Base-by-base conservation (phyloP, 2,329 filamentous ascomycete species). In the Pseudonectria foliicola region DNA sequence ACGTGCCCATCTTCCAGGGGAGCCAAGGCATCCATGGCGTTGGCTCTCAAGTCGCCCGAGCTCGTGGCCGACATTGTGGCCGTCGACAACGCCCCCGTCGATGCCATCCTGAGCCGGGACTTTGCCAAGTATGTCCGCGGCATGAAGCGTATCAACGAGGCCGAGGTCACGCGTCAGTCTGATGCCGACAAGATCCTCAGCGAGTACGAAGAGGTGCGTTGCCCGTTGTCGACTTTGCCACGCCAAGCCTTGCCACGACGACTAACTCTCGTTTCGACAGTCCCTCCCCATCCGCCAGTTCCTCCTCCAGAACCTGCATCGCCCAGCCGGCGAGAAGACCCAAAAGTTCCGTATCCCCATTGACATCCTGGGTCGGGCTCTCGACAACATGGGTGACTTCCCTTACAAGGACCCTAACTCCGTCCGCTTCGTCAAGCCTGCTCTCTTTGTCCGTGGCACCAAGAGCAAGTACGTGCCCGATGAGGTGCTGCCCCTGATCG, bases 81-180 rank as follows among this genome's bases (percentile, higher is more conserved):
- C 2, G 88, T 96, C 10, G 90, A 96, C 65, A 96, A 96, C 56
- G 87, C 89, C 4, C 90, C 90, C 3, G 72, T 94, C 7, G 87
- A 93, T 56, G 84, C 83, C 11, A 73, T 75, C 0, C 70, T 96
- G 4, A 73, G 76, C 43, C 77, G 73, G 43, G 77, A 82, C 53
- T 96, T 96, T 56, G 75, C 70, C 4, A 77, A 76, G 42, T 96
- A 95, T 61, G 71, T 94, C 14, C 75, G 77, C 34, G 90, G 79
- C 39, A 95, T 98, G 89, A 78, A 78, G 52, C 73, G 77, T 44
- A 82, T 98, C 36, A 84, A 94, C 40, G 70, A 73, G 2, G 75
- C 77, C 1, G 65, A 70, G 8, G 70, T 88, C 13, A 79, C 71
- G 11, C 81, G 74, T 45, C 82, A 85, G 49, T 73, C 74, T 12